Percentiles rank a stretch among this genome's conserved stretches.
Conservation (phyloP, 73 alveolate genomes). For the Stentor coeruleus region DNA sequence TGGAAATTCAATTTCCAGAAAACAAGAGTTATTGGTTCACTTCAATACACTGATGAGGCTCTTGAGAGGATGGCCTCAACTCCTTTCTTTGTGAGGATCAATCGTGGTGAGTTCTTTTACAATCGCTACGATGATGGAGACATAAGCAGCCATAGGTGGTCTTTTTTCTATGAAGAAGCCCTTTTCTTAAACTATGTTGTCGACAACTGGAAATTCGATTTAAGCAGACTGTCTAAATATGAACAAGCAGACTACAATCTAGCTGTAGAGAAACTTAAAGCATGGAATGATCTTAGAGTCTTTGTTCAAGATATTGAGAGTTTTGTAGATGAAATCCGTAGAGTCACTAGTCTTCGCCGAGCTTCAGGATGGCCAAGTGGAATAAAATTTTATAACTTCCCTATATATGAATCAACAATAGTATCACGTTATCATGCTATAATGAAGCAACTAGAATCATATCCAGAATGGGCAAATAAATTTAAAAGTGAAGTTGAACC, state of each 20-base stretch:
- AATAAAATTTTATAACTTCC: neutral
- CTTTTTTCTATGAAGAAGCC: slow-evolving; percentile 25
- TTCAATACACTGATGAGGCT: slow-evolving; percentile 20
- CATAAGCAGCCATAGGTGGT: neutral
- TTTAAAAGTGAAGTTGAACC: slow-evolving; percentile 9
- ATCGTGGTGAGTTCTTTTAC: slow-evolving; percentile 6
- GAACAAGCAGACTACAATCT: slow-evolving; percentile 18
- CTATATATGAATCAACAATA: neutral
- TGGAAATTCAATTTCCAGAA: slow-evolving; percentile 31
- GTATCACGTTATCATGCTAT: neutral
- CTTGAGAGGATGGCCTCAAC: slow-evolving; percentile 15
- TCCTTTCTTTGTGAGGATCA: neutral
- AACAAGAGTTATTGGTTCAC: slow-evolving; percentile 28
- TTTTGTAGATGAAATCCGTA: slow-evolving; percentile 5
- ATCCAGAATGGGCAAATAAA: slow-evolving; percentile 26
- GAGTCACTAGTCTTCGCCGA: neutral
- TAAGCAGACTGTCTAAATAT: neutral
- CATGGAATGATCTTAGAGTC: slow-evolving; percentile 16
- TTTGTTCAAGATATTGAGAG: neutral
- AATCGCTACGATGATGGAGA: neutral
- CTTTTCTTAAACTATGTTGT: slow-evolving; percentile 15
- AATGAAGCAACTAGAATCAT: neutral
- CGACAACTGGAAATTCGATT: slow-evolving; percentile 30
- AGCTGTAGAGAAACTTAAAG: slow-evolving; percentile 28
- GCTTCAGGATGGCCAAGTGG: neutral